Evolutionary conservation across 2,329 filamentous ascomycete species (phyloP), one percentile per base, ranked within the genome.

Genomic region (Aspergillus thermomutatus): DNA sequence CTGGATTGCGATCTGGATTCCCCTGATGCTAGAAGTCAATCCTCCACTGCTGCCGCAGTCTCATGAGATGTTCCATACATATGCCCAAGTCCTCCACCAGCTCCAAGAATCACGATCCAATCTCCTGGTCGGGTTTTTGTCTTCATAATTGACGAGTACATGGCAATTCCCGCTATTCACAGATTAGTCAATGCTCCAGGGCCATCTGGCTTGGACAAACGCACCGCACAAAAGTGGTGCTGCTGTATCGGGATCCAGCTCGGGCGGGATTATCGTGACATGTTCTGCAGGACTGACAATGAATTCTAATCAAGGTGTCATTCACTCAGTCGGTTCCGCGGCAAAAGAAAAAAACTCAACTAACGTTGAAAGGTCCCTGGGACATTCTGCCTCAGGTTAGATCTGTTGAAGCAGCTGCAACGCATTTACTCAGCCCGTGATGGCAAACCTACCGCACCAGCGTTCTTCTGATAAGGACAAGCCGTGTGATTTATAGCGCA

Each of bases 91-190:
- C 73, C 73, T 23, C 73, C 73, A 26, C 73, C 73, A 21, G 73
- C 73, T 11, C 73, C 73, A 11, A 71, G 60, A 9, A 75, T 64
- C 23, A 69, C 70, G 41, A 75, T 63, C 66, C 69, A 75, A 43
- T 75, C 66, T 14, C 72, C 73, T 0, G 66, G 64, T 21, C 64
- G 64, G 26, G 72, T 62, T 43, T 67, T 73, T 5, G 72, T 70
- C 53, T 75, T 75, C 60, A 67, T 69, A 17, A 75, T 72, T 1
- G 73, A 74, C 10, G 71, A 75, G 52, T 74, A 75, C 68, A 74
- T 73, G 0, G 73, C 69, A 48, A 75, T 71, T 5, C 73, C 73
- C 31, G 73, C 73, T 73, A 43, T 3, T 55, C 0, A 26, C 1
- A 17, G 6, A 45, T 64, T 25, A 58, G 56, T 10, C 0, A 25